Evolutionary conservation across 2,329 filamentous ascomycete species (phyloP).

Genomic region (Thelonectria rubi): DNA sequence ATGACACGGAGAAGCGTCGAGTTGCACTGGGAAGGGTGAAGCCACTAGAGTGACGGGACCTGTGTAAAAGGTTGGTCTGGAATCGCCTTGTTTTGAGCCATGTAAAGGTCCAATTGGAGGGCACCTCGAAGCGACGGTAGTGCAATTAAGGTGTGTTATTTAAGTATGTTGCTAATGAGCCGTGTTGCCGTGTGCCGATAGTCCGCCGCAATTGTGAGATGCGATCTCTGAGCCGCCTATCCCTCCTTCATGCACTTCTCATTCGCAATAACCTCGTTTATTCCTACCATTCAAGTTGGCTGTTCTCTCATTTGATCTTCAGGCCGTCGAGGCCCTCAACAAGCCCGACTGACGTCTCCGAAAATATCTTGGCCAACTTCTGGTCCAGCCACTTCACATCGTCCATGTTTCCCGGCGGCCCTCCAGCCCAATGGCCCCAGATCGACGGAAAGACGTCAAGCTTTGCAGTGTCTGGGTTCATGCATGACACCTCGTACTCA

Average conservation of each 20-base stretch:
- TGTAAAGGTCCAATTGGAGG: no score
- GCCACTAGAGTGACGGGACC: no score
- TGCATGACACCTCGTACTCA: conserved; percentile 71
- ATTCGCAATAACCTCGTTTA: background rate
- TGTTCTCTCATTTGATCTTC: background rate
- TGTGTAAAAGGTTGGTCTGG: no score
- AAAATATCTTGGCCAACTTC: conserved; percentile 32
- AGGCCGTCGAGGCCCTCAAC: background rate
- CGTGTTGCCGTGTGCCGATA: no score
- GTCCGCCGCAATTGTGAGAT: no score
- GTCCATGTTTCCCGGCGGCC: conserved; percentile 74
- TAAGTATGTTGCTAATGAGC: no score
- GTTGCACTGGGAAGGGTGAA: no score
- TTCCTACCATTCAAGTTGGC: background rate
- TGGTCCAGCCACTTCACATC: conserved; percentile 78
- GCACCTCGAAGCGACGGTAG: no score
- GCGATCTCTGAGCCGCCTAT: no score
- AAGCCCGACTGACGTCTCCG: conserved; percentile 5
- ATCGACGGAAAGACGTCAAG: conserved; percentile 52
- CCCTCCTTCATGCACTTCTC: background rate
- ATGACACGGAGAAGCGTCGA: no score
- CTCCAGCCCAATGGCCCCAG: conserved; percentile 66
- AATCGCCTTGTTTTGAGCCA: no score
- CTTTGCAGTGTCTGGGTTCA: conserved; percentile 47
- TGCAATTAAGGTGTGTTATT: no score